These are phyloP conservation scores for Aspergillus melleus DNA, from an alignment of 2,329 filamentous ascomycete genomes.

Conservation along the genomic window DNA sequence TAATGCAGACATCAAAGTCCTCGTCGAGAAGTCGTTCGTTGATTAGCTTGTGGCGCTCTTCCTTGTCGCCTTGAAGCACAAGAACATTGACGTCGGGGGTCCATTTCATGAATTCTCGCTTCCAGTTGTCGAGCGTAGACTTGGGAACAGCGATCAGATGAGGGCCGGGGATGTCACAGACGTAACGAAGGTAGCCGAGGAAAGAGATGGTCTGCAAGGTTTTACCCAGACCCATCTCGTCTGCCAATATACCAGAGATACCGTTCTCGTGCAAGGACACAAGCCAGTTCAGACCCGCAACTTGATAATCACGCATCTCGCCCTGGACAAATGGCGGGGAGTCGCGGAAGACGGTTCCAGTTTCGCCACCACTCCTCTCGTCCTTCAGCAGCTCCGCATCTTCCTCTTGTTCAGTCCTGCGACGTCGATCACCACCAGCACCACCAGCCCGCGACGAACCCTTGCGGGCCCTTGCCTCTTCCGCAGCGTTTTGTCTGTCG, in stretches of 20 bases:
- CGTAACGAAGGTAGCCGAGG: conserved; percentile 87
- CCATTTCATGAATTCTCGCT: conserved; percentile 90
- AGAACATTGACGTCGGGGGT: conserved; percentile 94
- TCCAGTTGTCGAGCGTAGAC: conserved; percentile 98
- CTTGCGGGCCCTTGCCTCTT: conserved; percentile 70
- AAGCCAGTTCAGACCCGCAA: conserved; percentile 94
- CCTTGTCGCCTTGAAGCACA: conserved; percentile 91
- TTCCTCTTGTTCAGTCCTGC: conserved; percentile 95
- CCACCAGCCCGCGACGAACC: conserved; percentile 78
- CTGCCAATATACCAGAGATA: conserved; percentile 95
- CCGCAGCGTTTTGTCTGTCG: conserved; percentile 81
- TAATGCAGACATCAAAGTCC: conserved; percentile 97
- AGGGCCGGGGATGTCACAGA: conserved; percentile 84
- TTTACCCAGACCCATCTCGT: conserved; percentile 98
- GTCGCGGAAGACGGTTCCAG: conserved; percentile 88
- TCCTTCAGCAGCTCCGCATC: conserved; percentile 85
- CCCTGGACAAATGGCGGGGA: conserved; percentile 88
- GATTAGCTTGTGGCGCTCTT: conserved; percentile 85
- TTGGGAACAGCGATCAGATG: conserved; percentile 93
- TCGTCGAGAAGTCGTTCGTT: conserved; percentile 88
- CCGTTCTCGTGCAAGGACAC: conserved; percentile 97
- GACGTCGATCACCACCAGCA: conserved; percentile 72
- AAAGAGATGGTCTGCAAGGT: conserved; percentile 97
- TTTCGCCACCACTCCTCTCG: conserved; percentile 82
- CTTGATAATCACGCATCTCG: conserved; percentile 92